These are phyloP conservation scores for Podila clonocystis DNA, from an alignment of 192 early-diverging fungal species.

Conservation along the genomic window DNA sequence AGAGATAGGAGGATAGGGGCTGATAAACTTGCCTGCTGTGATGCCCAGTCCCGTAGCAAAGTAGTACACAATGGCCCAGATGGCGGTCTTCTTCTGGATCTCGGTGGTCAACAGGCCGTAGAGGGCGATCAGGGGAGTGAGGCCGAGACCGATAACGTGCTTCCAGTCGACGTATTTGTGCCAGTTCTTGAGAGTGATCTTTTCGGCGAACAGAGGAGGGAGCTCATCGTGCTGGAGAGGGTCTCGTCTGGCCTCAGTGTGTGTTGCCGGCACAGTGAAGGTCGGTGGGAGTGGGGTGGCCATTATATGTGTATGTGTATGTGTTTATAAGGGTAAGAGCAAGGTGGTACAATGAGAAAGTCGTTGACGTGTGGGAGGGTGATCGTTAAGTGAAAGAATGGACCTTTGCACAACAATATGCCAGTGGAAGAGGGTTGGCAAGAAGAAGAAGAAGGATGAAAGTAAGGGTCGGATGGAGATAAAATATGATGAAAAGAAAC, in stretches of 20 bases:
- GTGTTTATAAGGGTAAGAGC: background rate
- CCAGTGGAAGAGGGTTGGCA: background rate
- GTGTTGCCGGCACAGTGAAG: conserved; percentile 40
- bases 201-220: conserved; percentile 51
- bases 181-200: conserved; percentile 61
- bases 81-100: conserved; percentile 72
- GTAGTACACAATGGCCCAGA: conserved; percentile 79
- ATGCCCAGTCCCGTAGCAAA: conserved; percentile 86
- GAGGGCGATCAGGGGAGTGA: conserved; percentile 81
- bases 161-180: conserved; percentile 75
- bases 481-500: background rate
- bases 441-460: background rate
- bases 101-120: conserved; percentile 82
- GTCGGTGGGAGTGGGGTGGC: conserved; percentile 49
- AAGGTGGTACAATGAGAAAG: background rate
- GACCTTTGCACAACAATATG: background rate
- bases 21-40: conserved; percentile 73
- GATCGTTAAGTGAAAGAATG: background rate
- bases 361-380: too few relatives aligned
- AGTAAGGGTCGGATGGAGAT: background rate
- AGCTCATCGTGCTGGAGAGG: conserved; percentile 38
- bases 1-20: background rate
- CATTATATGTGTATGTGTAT: conserved; percentile 22
- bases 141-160: conserved; percentile 68
- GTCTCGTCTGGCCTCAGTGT: conserved; percentile 38